These are phyloP conservation scores for Hyparrhenia diplandra DNA, from an alignment of 176 grass and related monocot genomes.

Conservation along the genomic window DNA sequence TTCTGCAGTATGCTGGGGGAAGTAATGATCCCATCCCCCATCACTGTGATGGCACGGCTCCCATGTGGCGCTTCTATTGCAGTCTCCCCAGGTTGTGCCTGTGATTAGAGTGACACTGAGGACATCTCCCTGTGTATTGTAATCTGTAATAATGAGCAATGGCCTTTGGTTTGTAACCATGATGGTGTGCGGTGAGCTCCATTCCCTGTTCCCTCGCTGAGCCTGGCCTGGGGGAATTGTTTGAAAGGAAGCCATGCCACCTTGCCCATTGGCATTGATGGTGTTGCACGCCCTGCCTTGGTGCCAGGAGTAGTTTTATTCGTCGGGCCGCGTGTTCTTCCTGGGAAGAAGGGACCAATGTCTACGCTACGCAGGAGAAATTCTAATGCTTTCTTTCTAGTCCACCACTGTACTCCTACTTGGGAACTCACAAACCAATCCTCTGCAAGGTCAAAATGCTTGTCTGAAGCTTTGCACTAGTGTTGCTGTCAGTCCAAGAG, in stretches of 20 bases:
- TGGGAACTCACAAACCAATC: slow-evolving; percentile 33
- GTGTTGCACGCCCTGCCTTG: slow-evolving; percentile 19
- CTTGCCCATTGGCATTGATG: slow-evolving; percentile 32
- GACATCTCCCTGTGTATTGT: not conserved
- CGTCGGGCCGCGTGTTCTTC: slow-evolving; percentile 43
- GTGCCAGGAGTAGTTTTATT: slow-evolving; percentile 31
- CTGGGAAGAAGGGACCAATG: slow-evolving; percentile 44
- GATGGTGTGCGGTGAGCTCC: not conserved
- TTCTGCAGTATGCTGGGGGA: slow-evolving; percentile 32
- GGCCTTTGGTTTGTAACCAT: no score
- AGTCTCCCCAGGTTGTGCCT: slow-evolving; percentile 18
- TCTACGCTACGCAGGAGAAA: slow-evolving; percentile 16
- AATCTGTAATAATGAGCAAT: not conserved
- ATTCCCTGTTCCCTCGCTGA: not conserved
- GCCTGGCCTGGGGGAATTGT: not conserved
- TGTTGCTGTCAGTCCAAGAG: no score
- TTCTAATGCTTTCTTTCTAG: slow-evolving; percentile 20
- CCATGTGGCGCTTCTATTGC: slow-evolving; percentile 31
- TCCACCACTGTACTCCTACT: not conserved
- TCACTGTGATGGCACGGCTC: no score
- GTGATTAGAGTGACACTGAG: slow-evolving; percentile 28
- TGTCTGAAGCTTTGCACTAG: not conserved
- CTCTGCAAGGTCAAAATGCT: slow-evolving; percentile 29
- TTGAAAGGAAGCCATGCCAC: slow-evolving; percentile 5
- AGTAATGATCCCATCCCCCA: slow-evolving; percentile 25